Base-by-base conservation (phyloP, 306 rosid genomes). In the Casuarina cunninghamiana region DNA sequence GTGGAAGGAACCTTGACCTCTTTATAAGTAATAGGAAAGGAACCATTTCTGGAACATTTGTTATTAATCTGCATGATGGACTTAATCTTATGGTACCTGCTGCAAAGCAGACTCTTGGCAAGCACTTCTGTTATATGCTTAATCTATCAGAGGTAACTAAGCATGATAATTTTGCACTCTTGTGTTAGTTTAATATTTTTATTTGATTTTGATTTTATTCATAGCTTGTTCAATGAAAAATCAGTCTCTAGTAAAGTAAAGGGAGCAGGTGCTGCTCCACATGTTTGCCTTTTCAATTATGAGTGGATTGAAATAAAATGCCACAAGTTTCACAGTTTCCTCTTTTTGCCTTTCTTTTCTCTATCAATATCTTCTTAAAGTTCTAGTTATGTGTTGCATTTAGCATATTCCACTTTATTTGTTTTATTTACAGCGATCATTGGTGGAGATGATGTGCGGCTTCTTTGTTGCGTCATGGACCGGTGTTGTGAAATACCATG, bases 381-480 rank as follows among this genome's bases (percentile, higher is more conserved):
- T 66, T 41, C 35, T 42, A 50, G 50, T 66, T 9, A 5, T 50
- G 58, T 62, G 26, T 41, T 12, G 17, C 15, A 46, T 61, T 61
- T 62, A 37, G 48, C 61, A 35, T 35, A 50, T 35, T 58, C 51
- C 21, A 12, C 75, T 54, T 57, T 39, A 32, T 66, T 77, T 68
- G 10, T 83, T 77, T 83, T 63, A 38, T 74, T 17, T 83, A 74
- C 90, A 92, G 98, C 89, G 98, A 85, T 68, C 69, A 44, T 87
- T 95, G 91, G 98, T 91, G 83, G 98, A 95, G 93, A 84, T 95
- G 83, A 91, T 95, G 67, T 95, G 98, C 81, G 78, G 97, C 86
- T 92, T 95, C 96, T 95, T 95, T 88, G 99, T 91, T 83, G 96
- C 99, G 57, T 95, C 99, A 57, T 95, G 99, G 99, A 95, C 99